Percentiles rank a stretch among this genome's conserved stretches.
phyloP scores from a whole-genome alignment of 148 eudicot species.

The Rhododendron williamsianum region DNA sequence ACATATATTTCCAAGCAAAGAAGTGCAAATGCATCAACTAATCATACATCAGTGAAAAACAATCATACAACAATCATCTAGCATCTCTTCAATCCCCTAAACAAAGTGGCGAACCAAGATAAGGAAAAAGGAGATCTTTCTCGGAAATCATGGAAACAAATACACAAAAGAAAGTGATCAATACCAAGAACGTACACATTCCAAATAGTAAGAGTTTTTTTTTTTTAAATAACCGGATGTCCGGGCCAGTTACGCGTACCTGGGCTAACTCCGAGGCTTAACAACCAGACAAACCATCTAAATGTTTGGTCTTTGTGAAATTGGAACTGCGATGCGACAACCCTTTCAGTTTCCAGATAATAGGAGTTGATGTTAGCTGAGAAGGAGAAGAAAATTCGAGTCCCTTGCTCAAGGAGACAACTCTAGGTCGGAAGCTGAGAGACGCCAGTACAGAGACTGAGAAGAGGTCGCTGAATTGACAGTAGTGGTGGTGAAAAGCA shows the following conservation, averaged over 20 bases:
- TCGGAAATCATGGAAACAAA: not conserved
- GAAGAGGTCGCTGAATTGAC: not conserved
- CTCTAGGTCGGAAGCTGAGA: not conserved
- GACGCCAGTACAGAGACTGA: not conserved
- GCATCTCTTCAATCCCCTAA: no score
- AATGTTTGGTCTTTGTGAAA: no score
- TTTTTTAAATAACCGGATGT: no score
- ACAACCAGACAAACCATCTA: no score
- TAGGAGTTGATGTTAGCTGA: slow-evolving; percentile 4
- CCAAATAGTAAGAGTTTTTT: not conserved
- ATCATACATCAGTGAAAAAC: not conserved
- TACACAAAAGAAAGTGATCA: not conserved
- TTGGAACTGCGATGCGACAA: no score
- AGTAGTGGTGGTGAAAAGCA: no score
- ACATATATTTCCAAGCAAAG: not conserved
- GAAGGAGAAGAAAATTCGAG: not conserved
- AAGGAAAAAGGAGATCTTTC: not conserved
- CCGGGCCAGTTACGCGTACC: no score
- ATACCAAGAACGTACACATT: not conserved
- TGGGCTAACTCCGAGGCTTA: no score
- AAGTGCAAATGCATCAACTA: not conserved
- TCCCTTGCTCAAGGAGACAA: not conserved
- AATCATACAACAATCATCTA: not conserved
- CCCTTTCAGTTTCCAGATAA: no score
- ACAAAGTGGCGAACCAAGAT: no score